Evolutionary conservation across 1,139 yeast species (phyloP).

Genomic region (Wickerhamiella pararugosa): DNA sequence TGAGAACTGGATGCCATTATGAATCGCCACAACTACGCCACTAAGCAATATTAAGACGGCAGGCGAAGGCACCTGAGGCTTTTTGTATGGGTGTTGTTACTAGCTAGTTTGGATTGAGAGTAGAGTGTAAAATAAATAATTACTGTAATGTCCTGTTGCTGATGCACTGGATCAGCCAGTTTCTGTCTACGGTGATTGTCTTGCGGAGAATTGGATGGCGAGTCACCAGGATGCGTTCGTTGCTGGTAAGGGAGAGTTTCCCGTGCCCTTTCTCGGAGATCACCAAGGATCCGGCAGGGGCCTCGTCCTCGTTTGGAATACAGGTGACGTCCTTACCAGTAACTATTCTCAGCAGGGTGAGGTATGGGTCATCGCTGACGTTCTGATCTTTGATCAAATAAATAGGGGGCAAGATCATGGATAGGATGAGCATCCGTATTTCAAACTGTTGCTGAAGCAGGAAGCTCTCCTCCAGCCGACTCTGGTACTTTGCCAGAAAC

Average conservation of each 20-base stretch:
- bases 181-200: background rate
- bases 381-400: background rate
- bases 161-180: constrained; percentile 2
- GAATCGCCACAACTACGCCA: too few relatives aligned
- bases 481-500: too few relatives aligned
- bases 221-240: background rate
- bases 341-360: background rate
- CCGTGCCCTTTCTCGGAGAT: background rate
- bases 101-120: background rate
- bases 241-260: background rate
- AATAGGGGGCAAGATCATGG: constrained; percentile 2
- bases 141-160: background rate
- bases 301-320: background rate
- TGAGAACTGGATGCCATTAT: too few relatives aligned
- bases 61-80: background rate
- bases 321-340: background rate
- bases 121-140: background rate
- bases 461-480: background rate
- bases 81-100: background rate
- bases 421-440: background rate
- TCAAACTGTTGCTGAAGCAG: constrained; percentile 1
- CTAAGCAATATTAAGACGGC: background rate
- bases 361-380: background rate
- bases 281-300: constrained; percentile 2
- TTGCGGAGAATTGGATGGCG: constrained; percentile 1